These are phyloP conservation scores for Kwoniella newhampshirensis DNA, from an alignment of 768 basidiomycete species.

Conservation along the genomic window DNA sequence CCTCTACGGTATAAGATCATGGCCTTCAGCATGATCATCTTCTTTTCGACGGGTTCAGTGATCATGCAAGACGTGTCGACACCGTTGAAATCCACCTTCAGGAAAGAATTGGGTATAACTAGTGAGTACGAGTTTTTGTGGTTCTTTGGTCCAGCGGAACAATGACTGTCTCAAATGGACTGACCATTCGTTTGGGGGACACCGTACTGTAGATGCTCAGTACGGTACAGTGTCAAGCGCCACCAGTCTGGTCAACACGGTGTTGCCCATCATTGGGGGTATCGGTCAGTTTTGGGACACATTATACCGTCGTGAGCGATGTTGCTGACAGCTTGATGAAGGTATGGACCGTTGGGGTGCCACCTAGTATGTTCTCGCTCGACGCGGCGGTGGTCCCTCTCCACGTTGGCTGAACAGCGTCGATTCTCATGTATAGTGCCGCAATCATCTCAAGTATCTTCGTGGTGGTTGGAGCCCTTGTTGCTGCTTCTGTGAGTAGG, in stretches of 20 bases:
- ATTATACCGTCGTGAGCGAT: no score
- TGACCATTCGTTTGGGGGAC: not conserved
- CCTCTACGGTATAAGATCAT: conserved; percentile 27
- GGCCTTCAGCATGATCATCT: conserved; percentile 40
- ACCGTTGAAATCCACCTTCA: conserved; percentile 34
- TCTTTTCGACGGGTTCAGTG: conserved; percentile 32
- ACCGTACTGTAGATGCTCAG: conserved; percentile 42
- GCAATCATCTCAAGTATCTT: conserved; percentile 40
- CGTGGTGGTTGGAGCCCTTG: conserved; percentile 40
- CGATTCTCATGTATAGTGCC: conserved; percentile 16
- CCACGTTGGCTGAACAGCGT: no score
- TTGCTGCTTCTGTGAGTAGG: conserved; percentile 27
- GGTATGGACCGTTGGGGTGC: conserved; percentile 50
- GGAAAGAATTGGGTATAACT: conserved; percentile 30
- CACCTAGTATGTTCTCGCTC: conserved; percentile 27
- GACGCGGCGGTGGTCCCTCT: no score
- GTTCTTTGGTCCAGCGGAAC: not conserved
- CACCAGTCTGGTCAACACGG: conserved; percentile 45
- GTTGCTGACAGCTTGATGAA: not conserved
- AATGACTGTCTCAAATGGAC: not conserved
- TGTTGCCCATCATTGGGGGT: conserved; percentile 48
- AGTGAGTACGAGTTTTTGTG: conserved; percentile 18
- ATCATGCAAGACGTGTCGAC: conserved; percentile 27
- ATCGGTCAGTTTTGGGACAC: no score
- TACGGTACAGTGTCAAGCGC: conserved; percentile 46